Percentiles rank a stretch among this genome's conserved stretches.
Evolutionary conservation across 306 rosid genomes (phyloP).

Genomic region (Pyrus pyrifolia): DNA sequence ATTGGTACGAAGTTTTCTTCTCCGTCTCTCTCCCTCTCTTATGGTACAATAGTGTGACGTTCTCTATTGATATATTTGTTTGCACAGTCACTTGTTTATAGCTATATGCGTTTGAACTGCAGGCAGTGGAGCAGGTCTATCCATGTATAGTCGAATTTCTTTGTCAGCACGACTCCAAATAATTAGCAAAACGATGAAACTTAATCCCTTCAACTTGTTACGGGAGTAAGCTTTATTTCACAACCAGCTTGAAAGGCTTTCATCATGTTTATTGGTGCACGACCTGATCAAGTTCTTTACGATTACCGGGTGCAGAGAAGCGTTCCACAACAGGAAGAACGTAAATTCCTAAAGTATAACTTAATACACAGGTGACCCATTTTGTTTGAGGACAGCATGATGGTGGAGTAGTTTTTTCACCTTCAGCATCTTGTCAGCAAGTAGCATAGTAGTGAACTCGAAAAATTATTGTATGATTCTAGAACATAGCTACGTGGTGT

Average conservation of each 20-base stretch:
- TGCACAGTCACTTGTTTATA: constrained; percentile 20
- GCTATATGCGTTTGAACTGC: constrained; percentile 19
- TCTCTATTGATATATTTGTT: constrained; percentile 1
- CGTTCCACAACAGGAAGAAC: not conserved
- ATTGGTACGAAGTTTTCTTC: constrained; percentile 41
- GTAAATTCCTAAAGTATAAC: too few relatives aligned
- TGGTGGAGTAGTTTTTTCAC: not conserved
- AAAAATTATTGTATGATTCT: not conserved
- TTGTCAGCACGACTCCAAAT: constrained; percentile 45
- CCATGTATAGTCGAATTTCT: constrained; percentile 80
- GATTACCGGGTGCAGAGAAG: not conserved
- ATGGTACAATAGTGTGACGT: not conserved
- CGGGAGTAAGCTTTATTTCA: not conserved
- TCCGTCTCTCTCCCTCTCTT: not conserved
- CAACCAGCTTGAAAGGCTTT: not conserved
- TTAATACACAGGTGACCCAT: not conserved
- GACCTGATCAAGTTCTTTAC: not conserved
- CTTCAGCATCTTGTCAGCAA: not conserved
- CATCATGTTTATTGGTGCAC: not conserved
- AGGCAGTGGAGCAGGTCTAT: constrained; percentile 87
- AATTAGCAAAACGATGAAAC: constrained; percentile 11
- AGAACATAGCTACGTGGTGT: too few relatives aligned
- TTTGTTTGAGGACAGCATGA: not conserved
- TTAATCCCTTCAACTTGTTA: not conserved
- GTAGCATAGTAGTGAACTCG: too few relatives aligned